These are phyloP conservation scores for Camellia granthamiana DNA, from an alignment of 148 eudicot genomes.

Conservation along the genomic window DNA sequence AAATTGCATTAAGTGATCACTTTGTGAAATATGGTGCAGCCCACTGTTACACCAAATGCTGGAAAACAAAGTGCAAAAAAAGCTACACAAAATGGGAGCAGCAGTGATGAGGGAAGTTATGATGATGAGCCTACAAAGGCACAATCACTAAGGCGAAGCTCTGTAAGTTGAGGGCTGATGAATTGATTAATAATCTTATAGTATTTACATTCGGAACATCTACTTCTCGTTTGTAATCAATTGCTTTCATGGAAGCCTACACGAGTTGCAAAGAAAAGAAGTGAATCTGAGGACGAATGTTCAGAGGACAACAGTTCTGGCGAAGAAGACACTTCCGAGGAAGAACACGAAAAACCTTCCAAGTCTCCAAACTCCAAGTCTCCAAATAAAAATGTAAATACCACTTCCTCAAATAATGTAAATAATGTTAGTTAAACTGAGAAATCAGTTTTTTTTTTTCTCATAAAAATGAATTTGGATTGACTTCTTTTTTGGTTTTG, in stretches of 20 bases:
- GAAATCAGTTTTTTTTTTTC: neutral
- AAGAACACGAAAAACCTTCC: conserved; percentile 26
- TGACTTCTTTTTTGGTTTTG: too few relatives aligned
- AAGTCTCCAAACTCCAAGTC: conserved; percentile 45
- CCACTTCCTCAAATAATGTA: too few relatives aligned
- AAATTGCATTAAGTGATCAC: neutral
- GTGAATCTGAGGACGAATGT: conserved; percentile 32
- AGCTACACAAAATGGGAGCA: neutral
- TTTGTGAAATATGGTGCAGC: conserved; percentile 2
- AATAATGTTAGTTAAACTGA: too few relatives aligned
- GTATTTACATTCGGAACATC: neutral
- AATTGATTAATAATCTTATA: neutral
- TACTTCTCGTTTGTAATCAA: neutral
- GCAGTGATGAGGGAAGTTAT: conserved; percentile 23
- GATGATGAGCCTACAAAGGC: conserved; percentile 18
- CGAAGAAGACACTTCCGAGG: conserved; percentile 43
- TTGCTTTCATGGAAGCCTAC: conserved; percentile 15
- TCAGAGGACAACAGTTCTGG: conserved; percentile 24
- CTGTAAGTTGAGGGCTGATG: neutral
- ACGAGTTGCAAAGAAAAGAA: conserved; percentile 23
- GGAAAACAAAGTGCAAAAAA: neutral
- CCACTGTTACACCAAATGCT: conserved; percentile 10
- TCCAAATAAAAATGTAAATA: conserved; percentile 38
- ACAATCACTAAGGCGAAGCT: neutral
- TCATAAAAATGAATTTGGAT: too few relatives aligned